Base-by-base conservation (phyloP, 129 eudicot genomes). In the Erigeron canadensis region DNA sequence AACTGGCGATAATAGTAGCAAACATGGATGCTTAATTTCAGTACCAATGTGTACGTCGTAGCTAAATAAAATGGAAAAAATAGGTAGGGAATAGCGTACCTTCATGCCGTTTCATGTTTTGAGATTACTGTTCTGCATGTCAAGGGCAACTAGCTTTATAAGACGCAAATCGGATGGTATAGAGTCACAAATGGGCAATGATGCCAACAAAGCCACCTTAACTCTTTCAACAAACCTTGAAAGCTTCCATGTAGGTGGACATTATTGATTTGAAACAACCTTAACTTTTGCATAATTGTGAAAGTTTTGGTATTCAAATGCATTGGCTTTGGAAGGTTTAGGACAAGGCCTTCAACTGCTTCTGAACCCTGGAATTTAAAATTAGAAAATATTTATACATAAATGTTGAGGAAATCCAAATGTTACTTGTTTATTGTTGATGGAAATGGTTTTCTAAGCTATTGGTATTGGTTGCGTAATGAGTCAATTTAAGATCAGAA, bases 171-270 rank as follows among this genome's bases (percentile, higher is more conserved):
- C 43, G 6, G 67, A 41, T 3, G 81, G 78, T 13, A 82, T 59
- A 50, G 15, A 50, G 16, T 75, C 23, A 45, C 23, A 45, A 65
- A 38, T 34, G 83, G 71, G 57, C 70, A 83, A 41, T 28, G 48
- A 39, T 56, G 51, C 81, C 81, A 78, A 63, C 46, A 57, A 15
- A 82, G 73, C 86, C 80, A 82, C 61, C 80, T 73, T 28, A 78
- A 46, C 9, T 69, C 60, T 13, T 66, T 19, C 34, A 42, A 51
- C 12, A 75, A 12, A 28, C 70, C 19, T 11, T 70, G 62, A 73
- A 73, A 70, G 64, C 76, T 69, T 82, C 83, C 83, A 22, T 47
- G 21, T 16, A 82, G 74, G 65, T 57, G 21, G 34, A 74, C 69
- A 34, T 75, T 65, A 34, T 64, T 46, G 16, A 82, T 64, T 23